These are phyloP conservation scores for Lotmaria passim DNA, from an alignment of 208 protist species.

Conservation along the genomic window DNA sequence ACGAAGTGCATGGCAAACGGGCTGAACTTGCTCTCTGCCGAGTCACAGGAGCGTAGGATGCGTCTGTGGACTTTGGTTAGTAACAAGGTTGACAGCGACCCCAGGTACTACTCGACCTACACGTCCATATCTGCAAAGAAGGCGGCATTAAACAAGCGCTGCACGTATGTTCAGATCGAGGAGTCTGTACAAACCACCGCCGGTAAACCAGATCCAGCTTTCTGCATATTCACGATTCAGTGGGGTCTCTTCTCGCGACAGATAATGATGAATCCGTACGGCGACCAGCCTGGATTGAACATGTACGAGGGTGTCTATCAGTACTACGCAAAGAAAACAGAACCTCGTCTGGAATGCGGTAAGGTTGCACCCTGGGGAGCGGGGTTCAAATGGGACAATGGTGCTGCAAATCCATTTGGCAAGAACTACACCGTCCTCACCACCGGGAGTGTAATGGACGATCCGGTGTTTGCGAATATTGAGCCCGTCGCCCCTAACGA, in stretches of 20 bases:
- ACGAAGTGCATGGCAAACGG: conserved; percentile 10
- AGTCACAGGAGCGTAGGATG: background rate
- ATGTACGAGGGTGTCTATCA: background rate
- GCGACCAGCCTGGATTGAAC: background rate
- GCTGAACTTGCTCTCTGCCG: conserved; percentile 11
- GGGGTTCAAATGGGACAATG: background rate
- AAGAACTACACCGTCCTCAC: conserved; percentile 5
- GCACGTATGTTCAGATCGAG: conserved; percentile 1
- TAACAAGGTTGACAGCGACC: background rate
- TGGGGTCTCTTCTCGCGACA: conserved; percentile 3
- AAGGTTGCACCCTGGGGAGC: background rate
- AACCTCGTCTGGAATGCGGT: background rate
- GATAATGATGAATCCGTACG: background rate
- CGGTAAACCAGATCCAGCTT: background rate
- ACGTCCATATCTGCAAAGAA: conserved; percentile 4
- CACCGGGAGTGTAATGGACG: background rate
- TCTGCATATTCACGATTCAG: conserved; percentile 11
- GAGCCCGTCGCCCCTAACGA: background rate
- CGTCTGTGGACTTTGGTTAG: conserved; percentile 1
- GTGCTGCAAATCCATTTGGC: background rate
- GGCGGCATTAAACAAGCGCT: background rate
- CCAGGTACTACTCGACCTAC: background rate
- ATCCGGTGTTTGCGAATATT: background rate
- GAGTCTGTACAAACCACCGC: too few relatives aligned
- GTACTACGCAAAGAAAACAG: background rate